A percentile compares a stretch with the other conserved stretches of the same genome.
phyloP scores from a whole-genome alignment of 129 eudicot species.

The Helichrysum umbraculigerum region DNA sequence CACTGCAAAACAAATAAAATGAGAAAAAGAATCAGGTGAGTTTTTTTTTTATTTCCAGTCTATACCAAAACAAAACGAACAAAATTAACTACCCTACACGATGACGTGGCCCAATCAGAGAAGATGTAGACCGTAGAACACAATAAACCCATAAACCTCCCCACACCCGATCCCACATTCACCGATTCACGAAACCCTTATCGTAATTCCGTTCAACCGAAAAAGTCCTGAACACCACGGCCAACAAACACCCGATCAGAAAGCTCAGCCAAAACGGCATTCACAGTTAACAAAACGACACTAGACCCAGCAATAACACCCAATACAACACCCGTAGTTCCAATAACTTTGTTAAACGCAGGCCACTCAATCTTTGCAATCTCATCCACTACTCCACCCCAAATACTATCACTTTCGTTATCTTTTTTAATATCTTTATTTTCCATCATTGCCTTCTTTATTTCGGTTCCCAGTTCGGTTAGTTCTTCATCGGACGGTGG shows the following conservation, averaged over 20 bases:
- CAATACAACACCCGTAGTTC: conserved; percentile 79
- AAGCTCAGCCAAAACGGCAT: conserved; percentile 88
- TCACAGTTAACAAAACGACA: conserved; percentile 82
- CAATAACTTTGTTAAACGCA: conserved; percentile 61
- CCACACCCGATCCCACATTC: background rate
- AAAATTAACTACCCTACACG: background rate
- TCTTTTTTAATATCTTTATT: conserved; percentile 37
- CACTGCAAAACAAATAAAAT: too few species aligned
- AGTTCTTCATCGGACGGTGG: conserved; percentile 30
- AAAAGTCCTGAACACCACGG: conserved; percentile 86
- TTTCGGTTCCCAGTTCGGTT: conserved; percentile 57
- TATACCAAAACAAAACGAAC: background rate
- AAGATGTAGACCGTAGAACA: conserved; percentile 6
- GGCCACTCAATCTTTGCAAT: conserved; percentile 88
- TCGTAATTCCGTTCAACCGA: conserved; percentile 34
- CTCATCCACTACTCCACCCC: conserved; percentile 75
- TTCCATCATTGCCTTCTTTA: conserved; percentile 68
- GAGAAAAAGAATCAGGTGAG: too few species aligned
- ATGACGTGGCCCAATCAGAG: conserved; percentile 17
- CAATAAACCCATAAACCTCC: background rate
- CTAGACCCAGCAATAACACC: conserved; percentile 88
- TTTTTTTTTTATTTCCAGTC: background rate
- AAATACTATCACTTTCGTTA: conserved; percentile 31
- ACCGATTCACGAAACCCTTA: background rate
- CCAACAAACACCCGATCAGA: conserved; percentile 84